A percentile compares a stretch with the other conserved stretches of the same genome.
Evolutionary conservation across 2,329 filamentous ascomycete genomes (phyloP).

Genomic region (Microsporum audouinii): DNA sequence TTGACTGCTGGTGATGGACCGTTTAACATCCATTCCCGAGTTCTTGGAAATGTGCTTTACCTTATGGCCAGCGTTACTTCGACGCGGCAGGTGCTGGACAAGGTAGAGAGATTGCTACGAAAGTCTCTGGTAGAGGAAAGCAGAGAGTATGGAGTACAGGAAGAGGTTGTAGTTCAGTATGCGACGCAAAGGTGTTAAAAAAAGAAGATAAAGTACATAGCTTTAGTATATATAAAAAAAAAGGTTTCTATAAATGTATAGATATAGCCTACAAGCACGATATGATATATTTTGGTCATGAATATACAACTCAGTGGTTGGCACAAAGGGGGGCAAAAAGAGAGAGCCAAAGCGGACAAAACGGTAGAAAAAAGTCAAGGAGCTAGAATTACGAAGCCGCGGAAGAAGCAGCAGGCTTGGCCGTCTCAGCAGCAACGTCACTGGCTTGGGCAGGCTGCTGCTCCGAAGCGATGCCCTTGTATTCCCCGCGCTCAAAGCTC

Average conservation of each 20-base stretch:
- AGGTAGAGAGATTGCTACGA: conserved; percentile 32
- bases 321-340: not conserved
- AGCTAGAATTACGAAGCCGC: not conserved
- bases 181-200: not conserved
- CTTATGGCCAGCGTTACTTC: conserved; percentile 48
- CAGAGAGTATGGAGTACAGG: not conserved
- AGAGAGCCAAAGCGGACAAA: not conserved
- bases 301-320: not conserved
- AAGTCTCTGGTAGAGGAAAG: conserved; percentile 20
- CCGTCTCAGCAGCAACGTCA: not conserved
- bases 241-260: not conserved
- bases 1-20: conserved; percentile 32
- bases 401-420: not conserved
- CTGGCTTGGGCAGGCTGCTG: not conserved
- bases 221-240: not conserved
- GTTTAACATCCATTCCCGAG: conserved; percentile 46
- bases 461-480: conserved; percentile 4
- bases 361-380: not conserved
- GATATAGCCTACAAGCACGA: not conserved
- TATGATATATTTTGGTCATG: conserved; percentile 1
- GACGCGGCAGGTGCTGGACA: conserved; percentile 30
- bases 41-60: conserved; percentile 51
- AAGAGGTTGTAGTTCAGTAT: not conserved
- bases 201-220: not conserved
- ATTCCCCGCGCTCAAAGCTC: conserved; percentile 37